Evolutionary conservation across 129 eudicot genomes (phyloP).

Genomic region (Tanacetum coccineum): DNA sequence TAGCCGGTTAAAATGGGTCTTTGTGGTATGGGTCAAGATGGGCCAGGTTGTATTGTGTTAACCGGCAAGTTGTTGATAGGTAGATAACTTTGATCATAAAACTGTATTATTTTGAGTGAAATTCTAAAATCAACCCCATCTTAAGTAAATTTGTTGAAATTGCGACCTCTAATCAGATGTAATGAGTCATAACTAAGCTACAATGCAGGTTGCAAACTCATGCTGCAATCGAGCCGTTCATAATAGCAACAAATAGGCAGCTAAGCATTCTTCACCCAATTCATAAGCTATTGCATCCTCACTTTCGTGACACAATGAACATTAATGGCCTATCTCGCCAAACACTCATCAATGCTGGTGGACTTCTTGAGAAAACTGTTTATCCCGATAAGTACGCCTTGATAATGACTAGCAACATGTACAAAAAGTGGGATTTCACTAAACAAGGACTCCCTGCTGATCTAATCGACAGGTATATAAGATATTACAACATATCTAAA

Average conservation of each 20-base stretch:
- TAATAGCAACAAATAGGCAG: slow-evolving; percentile 81
- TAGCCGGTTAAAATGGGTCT: not conserved
- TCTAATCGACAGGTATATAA: slow-evolving; percentile 60
- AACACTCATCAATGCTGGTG: slow-evolving; percentile 67
- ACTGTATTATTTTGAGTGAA: too few relatives aligned
- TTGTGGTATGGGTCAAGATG: not conserved
- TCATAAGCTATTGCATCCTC: slow-evolving; percentile 87
- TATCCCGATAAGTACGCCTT: slow-evolving; percentile 59
- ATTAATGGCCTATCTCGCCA: slow-evolving; percentile 75
- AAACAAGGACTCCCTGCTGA: slow-evolving; percentile 82
- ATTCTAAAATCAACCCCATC: not conserved
- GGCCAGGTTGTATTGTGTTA: not conserved
- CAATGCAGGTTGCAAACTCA: slow-evolving; percentile 66
- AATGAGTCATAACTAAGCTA: not conserved
- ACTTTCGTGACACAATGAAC: slow-evolving; percentile 80
- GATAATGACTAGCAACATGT: slow-evolving; percentile 48
- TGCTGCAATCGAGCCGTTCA: slow-evolving; percentile 78
- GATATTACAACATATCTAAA: not conserved
- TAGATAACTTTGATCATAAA: too few relatives aligned
- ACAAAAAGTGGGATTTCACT: slow-evolving; percentile 65
- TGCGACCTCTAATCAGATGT: slow-evolving; percentile 3
- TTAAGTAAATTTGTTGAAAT: not conserved
- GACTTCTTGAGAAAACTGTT: slow-evolving; percentile 68
- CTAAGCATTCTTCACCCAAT: slow-evolving; percentile 78
- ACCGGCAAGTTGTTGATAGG: too few relatives aligned